Percentiles rank a stretch among this genome's conserved stretches.
Conservation (phyloP, 768 basidiomycete genomes). For the Naematelia encephala region DNA sequence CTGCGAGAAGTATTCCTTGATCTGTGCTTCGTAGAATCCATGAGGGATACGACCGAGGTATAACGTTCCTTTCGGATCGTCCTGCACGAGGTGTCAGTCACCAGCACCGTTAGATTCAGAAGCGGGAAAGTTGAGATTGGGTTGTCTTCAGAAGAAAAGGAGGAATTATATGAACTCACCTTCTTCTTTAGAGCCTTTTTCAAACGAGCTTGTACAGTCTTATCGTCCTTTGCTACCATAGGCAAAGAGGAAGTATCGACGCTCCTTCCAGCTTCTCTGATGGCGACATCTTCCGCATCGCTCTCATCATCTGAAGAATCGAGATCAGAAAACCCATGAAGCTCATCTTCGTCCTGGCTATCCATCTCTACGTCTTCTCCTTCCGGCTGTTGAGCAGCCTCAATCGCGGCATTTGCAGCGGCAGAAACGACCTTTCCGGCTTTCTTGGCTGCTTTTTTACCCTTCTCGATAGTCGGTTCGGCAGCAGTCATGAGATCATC, state of each 20-base stretch:
- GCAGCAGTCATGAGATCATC: slow-evolving; percentile 8
- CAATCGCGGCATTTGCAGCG: slow-evolving; percentile 12
- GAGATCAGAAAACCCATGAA: slow-evolving; percentile 51
- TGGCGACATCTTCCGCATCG: slow-evolving; percentile 56
- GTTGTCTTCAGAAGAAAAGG: not conserved
- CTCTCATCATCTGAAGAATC: slow-evolving; percentile 65
- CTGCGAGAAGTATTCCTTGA: slow-evolving; percentile 88
- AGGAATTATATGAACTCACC: slow-evolving; percentile 54
- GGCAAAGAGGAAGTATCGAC: slow-evolving; percentile 73
- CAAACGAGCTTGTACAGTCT: slow-evolving; percentile 62
- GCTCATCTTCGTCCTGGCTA: slow-evolving; percentile 20
- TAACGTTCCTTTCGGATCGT: slow-evolving; percentile 73
- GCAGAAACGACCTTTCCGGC: slow-evolving; percentile 1
- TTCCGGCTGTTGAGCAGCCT: slow-evolving; percentile 17
- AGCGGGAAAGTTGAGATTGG: no score
- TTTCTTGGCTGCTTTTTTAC: slow-evolving; percentile 27
- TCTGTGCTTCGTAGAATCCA: slow-evolving; percentile 94
- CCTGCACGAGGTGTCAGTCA: slow-evolving; percentile 48
- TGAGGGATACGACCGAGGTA: slow-evolving; percentile 90
- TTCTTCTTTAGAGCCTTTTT: slow-evolving; percentile 62
- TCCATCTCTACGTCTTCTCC: slow-evolving; percentile 26
- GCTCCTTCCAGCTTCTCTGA: slow-evolving; percentile 41
- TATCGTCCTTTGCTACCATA: slow-evolving; percentile 84
- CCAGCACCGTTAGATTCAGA: no score
- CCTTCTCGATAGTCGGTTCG: slow-evolving; percentile 17